Percentiles rank a stretch among this genome's conserved stretches.
Evolutionary conservation across 202 grass and related monocot genomes (phyloP).

Genomic region (Tripidium arundinaceum): DNA sequence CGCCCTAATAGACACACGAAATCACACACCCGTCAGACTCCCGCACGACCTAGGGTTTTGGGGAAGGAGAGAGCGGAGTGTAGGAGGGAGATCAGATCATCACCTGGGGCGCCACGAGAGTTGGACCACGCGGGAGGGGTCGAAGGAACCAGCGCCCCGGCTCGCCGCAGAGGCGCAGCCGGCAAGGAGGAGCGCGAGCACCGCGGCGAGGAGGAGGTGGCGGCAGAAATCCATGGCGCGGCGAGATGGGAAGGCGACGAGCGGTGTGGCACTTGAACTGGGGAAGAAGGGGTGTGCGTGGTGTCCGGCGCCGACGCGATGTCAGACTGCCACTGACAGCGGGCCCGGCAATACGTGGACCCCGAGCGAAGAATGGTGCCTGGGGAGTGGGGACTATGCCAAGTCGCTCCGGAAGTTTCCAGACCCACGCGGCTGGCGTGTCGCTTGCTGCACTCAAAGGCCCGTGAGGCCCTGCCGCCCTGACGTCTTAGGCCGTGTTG

Average conservation of each 20-base stretch:
- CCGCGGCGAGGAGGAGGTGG: slow-evolving; percentile 13
- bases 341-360: neutral
- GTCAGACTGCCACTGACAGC: neutral
- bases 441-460: no score
- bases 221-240: slow-evolving; percentile 41
- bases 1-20: slow-evolving; percentile 32
- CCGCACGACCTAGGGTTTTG: neutral
- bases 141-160: slow-evolving; percentile 21
- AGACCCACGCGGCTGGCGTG: neutral
- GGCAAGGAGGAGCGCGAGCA: slow-evolving; percentile 31
- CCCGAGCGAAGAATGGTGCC: neutral
- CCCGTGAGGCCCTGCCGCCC: no score
- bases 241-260: neutral
- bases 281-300: neutral
- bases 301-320: no score
- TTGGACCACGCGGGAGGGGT: slow-evolving; percentile 65
- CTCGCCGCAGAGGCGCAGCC: slow-evolving; percentile 25
- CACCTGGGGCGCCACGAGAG: slow-evolving; percentile 84
- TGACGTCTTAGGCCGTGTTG: no score
- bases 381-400: no score
- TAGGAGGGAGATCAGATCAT: slow-evolving; percentile 27
- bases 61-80: neutral
- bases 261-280: neutral
- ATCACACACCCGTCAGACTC: slow-evolving; percentile 1
- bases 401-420: neutral